These are phyloP conservation scores for Suillus ampliporus DNA, from an alignment of 768 basidiomycete species.

Conservation along the genomic window DNA sequence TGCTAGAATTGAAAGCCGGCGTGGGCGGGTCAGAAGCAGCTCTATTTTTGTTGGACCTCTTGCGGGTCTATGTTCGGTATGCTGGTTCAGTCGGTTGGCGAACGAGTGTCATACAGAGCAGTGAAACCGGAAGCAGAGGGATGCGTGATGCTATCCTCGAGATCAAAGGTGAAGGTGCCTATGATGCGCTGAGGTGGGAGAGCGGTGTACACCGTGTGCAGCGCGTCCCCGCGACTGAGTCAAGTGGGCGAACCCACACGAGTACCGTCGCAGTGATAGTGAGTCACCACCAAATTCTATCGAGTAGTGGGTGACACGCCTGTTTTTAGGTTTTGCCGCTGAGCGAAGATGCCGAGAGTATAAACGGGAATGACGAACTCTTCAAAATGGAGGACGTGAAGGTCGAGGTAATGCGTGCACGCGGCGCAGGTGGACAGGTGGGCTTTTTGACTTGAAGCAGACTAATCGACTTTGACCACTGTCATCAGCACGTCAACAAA, in stretches of 20 bases:
- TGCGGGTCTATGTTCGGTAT: constrained; percentile 81
- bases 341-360: constrained; percentile 63
- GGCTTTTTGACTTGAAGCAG: constrained; percentile 14
- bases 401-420: constrained; percentile 92
- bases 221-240: constrained; percentile 89
- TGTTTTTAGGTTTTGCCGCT: constrained; percentile 81
- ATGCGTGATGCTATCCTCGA: constrained; percentile 82
- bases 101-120: constrained; percentile 60
- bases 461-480: constrained; percentile 2
- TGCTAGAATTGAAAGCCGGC: constrained; percentile 91
- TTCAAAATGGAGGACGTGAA: constrained; percentile 87
- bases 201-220: constrained; percentile 93
- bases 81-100: constrained; percentile 65
- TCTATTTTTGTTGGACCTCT: constrained; percentile 77
- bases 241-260: constrained; percentile 88
- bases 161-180: constrained; percentile 77
- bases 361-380: constrained; percentile 58
- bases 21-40: constrained; percentile 91
- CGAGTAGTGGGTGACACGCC: background rate
- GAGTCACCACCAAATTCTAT: constrained; percentile 31
- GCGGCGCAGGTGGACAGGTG: constrained; percentile 98
- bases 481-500: constrained; percentile 89
- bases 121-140: constrained; percentile 65
- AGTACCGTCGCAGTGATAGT: constrained; percentile 90
- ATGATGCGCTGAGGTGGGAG: constrained; percentile 47